Percentiles rank a stretch among this genome's conserved stretches.
Evolutionary conservation across 345 rosid species (phyloP).

Genomic region (Arabis alpina): DNA sequence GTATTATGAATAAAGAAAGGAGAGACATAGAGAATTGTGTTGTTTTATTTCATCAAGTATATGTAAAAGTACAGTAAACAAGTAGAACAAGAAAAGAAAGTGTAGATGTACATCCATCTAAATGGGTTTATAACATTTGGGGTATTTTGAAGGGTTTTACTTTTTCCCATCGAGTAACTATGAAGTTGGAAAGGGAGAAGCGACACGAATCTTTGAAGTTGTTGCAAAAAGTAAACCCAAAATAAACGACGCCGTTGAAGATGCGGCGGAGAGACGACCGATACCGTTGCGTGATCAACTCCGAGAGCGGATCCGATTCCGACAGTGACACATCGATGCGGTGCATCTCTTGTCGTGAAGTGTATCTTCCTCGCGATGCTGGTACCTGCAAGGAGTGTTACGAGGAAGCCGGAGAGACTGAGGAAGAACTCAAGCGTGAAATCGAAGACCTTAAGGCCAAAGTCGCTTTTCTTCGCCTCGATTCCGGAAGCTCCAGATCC

Average conservation of each 20-base stretch:
- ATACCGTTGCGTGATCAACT: background rate
- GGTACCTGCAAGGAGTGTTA: conserved; percentile 66
- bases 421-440: conserved; percentile 76
- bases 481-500: conserved; percentile 40
- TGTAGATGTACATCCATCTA: no score
- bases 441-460: conserved; percentile 78
- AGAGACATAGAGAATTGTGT: no score
- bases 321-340: conserved; percentile 46
- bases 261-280: conserved; percentile 20
- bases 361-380: conserved; percentile 50
- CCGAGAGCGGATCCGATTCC: conserved; percentile 29
- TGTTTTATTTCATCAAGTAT: no score
- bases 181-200: no score
- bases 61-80: no score
- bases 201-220: no score
- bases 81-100: no score
- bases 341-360: conserved; percentile 65
- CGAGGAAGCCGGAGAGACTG: conserved; percentile 57
- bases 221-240: no score
- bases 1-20: no score
- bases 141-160: no score
- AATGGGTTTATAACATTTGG: no score
- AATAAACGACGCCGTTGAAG: conserved; percentile 7
- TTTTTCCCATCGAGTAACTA: no score
- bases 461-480: conserved; percentile 61